phyloP scores from a whole-genome alignment of 495 filamentous ascomycete species.

The Penicillium antarcticum region DNA sequence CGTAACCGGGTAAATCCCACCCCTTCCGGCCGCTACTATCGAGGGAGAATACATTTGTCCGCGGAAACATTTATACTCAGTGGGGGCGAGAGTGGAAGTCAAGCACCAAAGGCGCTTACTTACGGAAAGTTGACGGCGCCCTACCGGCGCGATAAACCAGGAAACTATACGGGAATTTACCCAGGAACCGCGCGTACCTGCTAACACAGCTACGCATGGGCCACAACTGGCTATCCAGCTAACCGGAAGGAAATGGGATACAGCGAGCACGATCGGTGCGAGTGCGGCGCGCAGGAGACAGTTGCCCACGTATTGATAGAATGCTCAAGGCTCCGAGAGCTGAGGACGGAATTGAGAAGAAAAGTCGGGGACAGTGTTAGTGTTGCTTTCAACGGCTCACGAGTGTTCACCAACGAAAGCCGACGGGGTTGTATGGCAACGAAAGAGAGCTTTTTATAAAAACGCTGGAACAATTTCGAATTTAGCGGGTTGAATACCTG shows the following conservation, averaged over 20 bases:
- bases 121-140: constrained; percentile 7
- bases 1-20: neutral
- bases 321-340: constrained; percentile 6
- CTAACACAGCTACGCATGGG: constrained; percentile 18
- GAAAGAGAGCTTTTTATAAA: no score
- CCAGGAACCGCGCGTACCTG: constrained; percentile 15
- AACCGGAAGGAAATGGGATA: constrained; percentile 6
- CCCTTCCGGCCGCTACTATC: neutral
- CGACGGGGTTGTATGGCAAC: no score
- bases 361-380: neutral
- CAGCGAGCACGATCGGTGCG: constrained; percentile 14
- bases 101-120: constrained; percentile 9
- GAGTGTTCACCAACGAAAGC: no score
- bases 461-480: no score
- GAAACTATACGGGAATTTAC: constrained; percentile 11
- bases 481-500: no score
- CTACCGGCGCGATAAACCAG: constrained; percentile 15
- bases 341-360: constrained; percentile 12
- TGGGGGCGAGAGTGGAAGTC: constrained; percentile 16
- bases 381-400: no score
- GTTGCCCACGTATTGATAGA: constrained; percentile 16
- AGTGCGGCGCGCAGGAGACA: constrained; percentile 16
- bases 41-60: neutral
- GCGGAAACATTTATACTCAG: neutral
- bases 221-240: constrained; percentile 16